phyloP scores from a whole-genome alignment of 2,329 filamentous ascomycete genomes.

The Cyphellophora europaea region DNA sequence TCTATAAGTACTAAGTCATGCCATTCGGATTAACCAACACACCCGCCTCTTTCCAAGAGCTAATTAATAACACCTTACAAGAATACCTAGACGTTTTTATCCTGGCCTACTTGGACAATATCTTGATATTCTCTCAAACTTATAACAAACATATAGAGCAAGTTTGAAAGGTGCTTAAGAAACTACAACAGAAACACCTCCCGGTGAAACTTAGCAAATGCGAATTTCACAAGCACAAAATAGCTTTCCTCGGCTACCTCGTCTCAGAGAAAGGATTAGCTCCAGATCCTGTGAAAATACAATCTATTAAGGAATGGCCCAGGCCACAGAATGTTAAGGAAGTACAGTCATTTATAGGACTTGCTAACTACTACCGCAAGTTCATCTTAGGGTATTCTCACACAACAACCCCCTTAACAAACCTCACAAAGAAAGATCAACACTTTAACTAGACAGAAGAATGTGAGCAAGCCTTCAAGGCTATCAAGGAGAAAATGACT shows the following conservation, averaged over 20 bases:
- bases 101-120: constrained; percentile 18
- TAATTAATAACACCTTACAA: constrained; percentile 20
- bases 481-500: constrained; percentile 14
- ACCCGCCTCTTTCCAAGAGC: constrained; percentile 19
- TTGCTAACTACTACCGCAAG: constrained; percentile 24
- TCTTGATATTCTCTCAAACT: constrained; percentile 21
- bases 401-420: constrained; percentile 15
- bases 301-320: constrained; percentile 14
- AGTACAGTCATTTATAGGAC: constrained; percentile 21
- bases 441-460: constrained; percentile 6
- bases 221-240: constrained; percentile 12
- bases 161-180: constrained; percentile 7
- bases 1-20: constrained; percentile 17
- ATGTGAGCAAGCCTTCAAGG: constrained; percentile 13
- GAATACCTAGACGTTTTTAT: constrained; percentile 8
- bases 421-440: constrained; percentile 11
- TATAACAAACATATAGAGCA: constrained; percentile 10
- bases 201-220: constrained; percentile 11
- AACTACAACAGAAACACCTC: constrained; percentile 3
- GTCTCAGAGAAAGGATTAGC: constrained; percentile 8
- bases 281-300: constrained; percentile 13
- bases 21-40: constrained; percentile 16
- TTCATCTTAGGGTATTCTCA: constrained; percentile 22
- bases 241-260: constrained; percentile 13
- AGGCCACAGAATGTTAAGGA: constrained; percentile 11